Evolutionary conservation across 1,284 basidiomycete genomes (phyloP), one percentile per base, ranked within the genome.

Genomic region (Ceratobasidium sp.): DNA sequence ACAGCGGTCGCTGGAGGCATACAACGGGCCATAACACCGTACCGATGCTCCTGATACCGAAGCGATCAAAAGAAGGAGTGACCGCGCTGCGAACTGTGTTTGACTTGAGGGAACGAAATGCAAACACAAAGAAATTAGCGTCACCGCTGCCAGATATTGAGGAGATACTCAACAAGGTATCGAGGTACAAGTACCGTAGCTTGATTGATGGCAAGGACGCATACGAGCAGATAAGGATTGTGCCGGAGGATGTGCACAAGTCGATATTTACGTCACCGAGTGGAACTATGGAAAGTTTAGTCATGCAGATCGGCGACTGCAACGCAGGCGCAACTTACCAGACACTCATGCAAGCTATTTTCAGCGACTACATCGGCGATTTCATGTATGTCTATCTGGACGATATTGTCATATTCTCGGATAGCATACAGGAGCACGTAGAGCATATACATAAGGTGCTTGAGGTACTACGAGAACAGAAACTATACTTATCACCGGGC

Each of bases 1-100:
- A 77, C 0, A 81, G 82, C 0, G 83, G 84, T 0, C 78, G 83
- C 5, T 86, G 85, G 85, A 46, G 80, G 44, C 74, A 83, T 8
- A 73, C 78, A 0, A 83, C 79, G 1, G 83, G 82, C 0, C 66
- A 68, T 0, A 85, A 85, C 44, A 80, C 84, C 0, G 81, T 82
- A 50, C 85, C 85, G 1, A 79, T 86, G 62, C 80, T 87, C 18
- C 84, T 86, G 41, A 77, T 87, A 0, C 78, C 81, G 3, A 86
- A 87, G 75, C 79, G 81, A 2, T 76, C 78, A 0, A 84, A 84
- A 35, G 83, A 83, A 0, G 80, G 80, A 30, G 14, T 73, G 67
- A 10, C 78, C 3, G 67, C 78, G 3, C 54, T 80, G 7, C 62
- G 78, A 38, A 80, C 79, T 0, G 79, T 79, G 1, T 44, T 83